phyloP scores from a whole-genome alignment of 352 stramenopile genomes.

The Hyaloperonospora arabidopsidis region DNA sequence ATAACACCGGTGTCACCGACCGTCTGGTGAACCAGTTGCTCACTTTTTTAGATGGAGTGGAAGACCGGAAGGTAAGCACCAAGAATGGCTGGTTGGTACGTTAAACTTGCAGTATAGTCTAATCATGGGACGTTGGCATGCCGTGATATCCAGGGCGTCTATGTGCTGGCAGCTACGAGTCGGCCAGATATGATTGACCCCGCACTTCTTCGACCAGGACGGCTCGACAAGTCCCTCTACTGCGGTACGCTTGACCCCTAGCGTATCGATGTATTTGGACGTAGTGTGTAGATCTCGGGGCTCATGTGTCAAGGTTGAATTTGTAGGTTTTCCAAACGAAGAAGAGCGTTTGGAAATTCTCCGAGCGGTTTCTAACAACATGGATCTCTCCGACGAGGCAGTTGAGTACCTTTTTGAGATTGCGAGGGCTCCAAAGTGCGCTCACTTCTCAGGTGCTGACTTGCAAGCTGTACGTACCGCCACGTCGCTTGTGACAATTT shows the following conservation, averaged over 20 bases:
- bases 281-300: background rate
- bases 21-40: conserved; percentile 97
- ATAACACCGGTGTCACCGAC: conserved; percentile 94
- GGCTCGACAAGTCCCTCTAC: conserved; percentile 93
- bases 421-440: conserved; percentile 52
- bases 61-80: conserved; percentile 69
- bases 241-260: conserved; percentile 34
- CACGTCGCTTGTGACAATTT: background rate
- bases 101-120: background rate
- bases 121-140: too few relatives aligned
- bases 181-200: conserved; percentile 96
- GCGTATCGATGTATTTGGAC: background rate
- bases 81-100: background rate
- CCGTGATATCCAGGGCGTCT: conserved; percentile 59
- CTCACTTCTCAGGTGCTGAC: conserved; percentile 87
- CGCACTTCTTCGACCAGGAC: conserved; percentile 89
- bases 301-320: background rate
- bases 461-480: conserved; percentile 79
- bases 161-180: conserved; percentile 93
- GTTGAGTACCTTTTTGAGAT: conserved; percentile 73
- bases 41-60: conserved; percentile 96
- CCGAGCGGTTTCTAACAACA: conserved; percentile 61
- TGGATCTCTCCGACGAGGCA: conserved; percentile 62
- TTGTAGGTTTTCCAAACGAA: conserved; percentile 75
- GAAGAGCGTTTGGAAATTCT: conserved; percentile 79